Evolutionary conservation across 768 basidiomycete genomes (phyloP), one percentile per base, ranked within the genome.

Genomic region (Psilocybe subaeruginosa): DNA sequence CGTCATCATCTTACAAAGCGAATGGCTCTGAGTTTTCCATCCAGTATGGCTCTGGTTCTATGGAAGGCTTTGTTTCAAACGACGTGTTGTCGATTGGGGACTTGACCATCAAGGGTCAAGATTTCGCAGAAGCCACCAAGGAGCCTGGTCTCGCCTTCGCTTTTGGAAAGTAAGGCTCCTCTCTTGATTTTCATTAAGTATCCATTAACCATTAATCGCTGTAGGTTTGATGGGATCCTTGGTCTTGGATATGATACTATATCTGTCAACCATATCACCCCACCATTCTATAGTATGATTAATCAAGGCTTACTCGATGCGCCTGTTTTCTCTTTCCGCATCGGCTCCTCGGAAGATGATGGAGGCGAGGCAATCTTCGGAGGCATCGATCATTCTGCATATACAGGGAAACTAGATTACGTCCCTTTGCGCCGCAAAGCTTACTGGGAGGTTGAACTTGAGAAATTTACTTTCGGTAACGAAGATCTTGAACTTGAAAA

Each of bases 121-220:
- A 95, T 70, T 99, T 99, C 68, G 97, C 95, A 8, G 97, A 99
- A 78, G 94, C 96, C 1, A 90, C 88, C 60, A 93, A 94, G 75
- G 97, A 99, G 72, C 97, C 97, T 19, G 97, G 97, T 48, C 88
- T 99, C 52, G 90, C 96, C 4, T 99, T 99, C 72, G 97, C 97
- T 29, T 98, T 97, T 66, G 95, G 94, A 71, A 95, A 91, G 91
- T 94, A 67, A 70, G 91, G 79, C 19, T 17, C 54, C 35, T 7
- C 43, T 14, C 58, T 7, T 29, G 9, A 30, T 47, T 33, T 51
- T 50, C 14, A 19, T n/a, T 33, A 56, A 54, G 51, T 14, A 11
- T 41, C 23, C 9, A 53, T 41, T 63, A 8, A 37, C 41, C 31
- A 30, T 48, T 12, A 45, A 27, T 56, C 35, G 16, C 54, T 30